Evolutionary conservation across 257 asterid species (phyloP).

Genomic region (Rhazya stricta): DNA sequence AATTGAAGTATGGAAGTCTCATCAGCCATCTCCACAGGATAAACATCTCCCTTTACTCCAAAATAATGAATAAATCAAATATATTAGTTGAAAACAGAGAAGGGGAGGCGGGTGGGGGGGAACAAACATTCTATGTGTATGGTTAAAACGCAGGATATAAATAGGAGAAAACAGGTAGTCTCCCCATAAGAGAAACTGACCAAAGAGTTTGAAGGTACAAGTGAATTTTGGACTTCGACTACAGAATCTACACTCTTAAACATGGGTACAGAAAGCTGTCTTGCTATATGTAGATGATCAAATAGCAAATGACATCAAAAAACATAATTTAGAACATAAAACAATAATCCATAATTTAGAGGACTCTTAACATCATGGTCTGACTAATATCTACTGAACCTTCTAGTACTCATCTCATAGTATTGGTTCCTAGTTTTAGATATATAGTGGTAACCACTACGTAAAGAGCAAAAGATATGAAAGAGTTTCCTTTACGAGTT

Average conservation of each 20-base stretch:
- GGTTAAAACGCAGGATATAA: background rate
- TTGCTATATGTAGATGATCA: background rate
- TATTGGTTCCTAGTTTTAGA: background rate
- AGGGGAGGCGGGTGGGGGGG: too few species aligned
- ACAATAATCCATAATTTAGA: background rate
- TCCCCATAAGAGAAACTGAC: background rate
- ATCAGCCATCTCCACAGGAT: constrained; percentile 72
- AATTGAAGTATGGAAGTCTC: constrained; percentile 54
- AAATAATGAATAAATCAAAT: constrained; percentile 17
- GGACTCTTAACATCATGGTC: background rate
- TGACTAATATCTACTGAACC: background rate
- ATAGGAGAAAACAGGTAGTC: background rate
- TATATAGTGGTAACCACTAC: background rate
- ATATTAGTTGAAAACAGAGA: background rate
- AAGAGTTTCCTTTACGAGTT: background rate
- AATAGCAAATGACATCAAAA: background rate
- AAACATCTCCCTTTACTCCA: constrained; percentile 85
- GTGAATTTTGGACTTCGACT: background rate
- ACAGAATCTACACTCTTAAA: background rate
- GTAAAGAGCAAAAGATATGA: background rate
- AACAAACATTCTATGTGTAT: too few species aligned
- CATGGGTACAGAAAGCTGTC: background rate
- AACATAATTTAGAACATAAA: background rate
- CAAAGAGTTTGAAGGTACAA: background rate
- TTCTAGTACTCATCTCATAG: background rate